Evolutionary conservation across 108 stramenopile species (phyloP).

Genomic region (Cyclotella baltica): DNA sequence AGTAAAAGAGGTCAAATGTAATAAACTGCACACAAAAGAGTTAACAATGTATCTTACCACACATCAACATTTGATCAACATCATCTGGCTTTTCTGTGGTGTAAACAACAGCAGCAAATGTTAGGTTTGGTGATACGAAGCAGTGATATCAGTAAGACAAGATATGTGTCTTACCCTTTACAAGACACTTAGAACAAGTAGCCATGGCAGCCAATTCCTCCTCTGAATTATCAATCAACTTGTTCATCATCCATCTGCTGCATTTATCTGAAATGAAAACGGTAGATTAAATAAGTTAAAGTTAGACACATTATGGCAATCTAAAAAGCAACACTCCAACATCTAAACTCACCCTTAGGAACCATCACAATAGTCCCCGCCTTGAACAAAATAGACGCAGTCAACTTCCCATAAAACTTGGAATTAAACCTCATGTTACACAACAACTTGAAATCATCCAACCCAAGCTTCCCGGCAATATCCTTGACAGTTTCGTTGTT

Average conservation of each 20-base stretch:
- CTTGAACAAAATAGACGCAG: constrained; percentile 4
- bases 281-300: background rate
- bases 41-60: too few species aligned
- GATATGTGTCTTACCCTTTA: constrained; percentile 23
- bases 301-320: background rate
- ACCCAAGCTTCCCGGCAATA: too few species aligned
- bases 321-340: background rate
- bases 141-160: too few species aligned
- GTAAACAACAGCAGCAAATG: too few species aligned
- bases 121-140: too few species aligned
- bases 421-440: background rate
- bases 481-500: too few species aligned
- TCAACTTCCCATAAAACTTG: constrained; percentile 11
- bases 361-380: constrained; percentile 27
- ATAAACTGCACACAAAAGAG: too few species aligned
- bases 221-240: constrained; percentile 19
- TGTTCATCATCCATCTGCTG: constrained; percentile 27
- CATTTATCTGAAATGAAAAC: background rate
- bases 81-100: background rate
- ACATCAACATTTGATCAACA: constrained; percentile 1
- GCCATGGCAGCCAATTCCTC: constrained; percentile 34
- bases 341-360: constrained; percentile 6
- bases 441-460: background rate
- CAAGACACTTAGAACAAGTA: constrained; percentile 34
- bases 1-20: too few species aligned